Conservation (phyloP, 2,329 filamentous ascomycete species). For the Magnaporthiopsis incrustans region DNA sequence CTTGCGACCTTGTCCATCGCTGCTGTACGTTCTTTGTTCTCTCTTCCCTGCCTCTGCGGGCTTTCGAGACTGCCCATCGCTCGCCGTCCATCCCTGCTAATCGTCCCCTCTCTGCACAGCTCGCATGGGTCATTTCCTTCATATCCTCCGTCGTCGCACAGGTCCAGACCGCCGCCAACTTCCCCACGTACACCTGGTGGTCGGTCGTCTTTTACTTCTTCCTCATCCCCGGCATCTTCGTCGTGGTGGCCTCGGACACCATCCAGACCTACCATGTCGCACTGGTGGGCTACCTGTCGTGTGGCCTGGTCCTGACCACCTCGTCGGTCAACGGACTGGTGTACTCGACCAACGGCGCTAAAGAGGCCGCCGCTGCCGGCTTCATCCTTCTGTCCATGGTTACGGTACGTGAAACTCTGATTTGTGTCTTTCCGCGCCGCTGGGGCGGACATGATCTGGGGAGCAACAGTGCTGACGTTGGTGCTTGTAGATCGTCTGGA, state of each 20-base stretch:
- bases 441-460: not conserved
- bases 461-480: conserved; percentile 6
- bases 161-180: conserved; percentile 41
- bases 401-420: conserved; percentile 53
- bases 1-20: conserved; percentile 89
- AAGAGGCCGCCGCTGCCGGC: conserved; percentile 82
- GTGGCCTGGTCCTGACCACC: conserved; percentile 76
- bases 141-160: conserved; percentile 73
- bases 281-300: conserved; percentile 77
- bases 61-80: not conserved
- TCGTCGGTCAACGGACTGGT: conserved; percentile 81
- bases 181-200: conserved; percentile 92
- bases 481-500: conserved; percentile 75
- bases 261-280: conserved; percentile 87
- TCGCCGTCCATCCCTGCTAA: not conserved
- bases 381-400: conserved; percentile 94
- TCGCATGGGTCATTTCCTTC: conserved; percentile 92
- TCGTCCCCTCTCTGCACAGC: conserved; percentile 40
- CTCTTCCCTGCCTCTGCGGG: conserved; percentile 9
- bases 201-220: conserved; percentile 77
- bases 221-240: conserved; percentile 68
- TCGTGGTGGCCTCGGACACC: conserved; percentile 78
- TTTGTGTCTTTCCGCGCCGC: not conserved
- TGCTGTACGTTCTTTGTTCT: conserved; percentile 55
- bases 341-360: conserved; percentile 63